Evolutionary conservation across 139 green algal genomes (phyloP), one percentile per base, ranked within the genome.

Genomic region (Chlorella vulgaris): DNA sequence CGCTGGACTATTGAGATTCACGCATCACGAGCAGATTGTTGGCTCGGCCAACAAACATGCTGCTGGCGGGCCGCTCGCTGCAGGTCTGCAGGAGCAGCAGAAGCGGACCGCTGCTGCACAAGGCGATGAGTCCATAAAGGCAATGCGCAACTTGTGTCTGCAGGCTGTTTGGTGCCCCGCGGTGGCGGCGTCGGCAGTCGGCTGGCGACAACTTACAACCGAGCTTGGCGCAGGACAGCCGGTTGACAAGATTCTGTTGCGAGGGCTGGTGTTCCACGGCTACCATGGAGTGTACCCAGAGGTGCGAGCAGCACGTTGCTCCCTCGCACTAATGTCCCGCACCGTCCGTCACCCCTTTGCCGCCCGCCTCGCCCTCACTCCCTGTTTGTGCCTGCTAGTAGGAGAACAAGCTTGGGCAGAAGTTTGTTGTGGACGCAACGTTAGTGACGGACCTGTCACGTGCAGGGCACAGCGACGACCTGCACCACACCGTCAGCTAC

Each of bases 361-460:
- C 24, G n/a, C 4, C 65, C 65, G 35, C 65, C 7, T 73, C 33
- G 18, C 3, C 26, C 15, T 3, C 35, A 31, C 18, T 29, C 2
- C 36, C 26, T 26, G 4, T 3, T 24, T 42, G n/a, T 58, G 10
- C 4, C 36, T 42, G 38, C 81, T n/a, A n/a, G n/a, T n/a, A 93
- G 90, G 90, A 93, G 78, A 90, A 81, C 47, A 78, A 50, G 13
- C 76, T 93, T 39, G 90, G 90, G 0, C 90, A 93, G 58, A 93
- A 93, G 68, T 93, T 93, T 63, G 55, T 89, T 33, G 85, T 93
- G 28, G 78, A 93, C 76, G 89, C 85, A 10, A 87, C 74, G 18
- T 65, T 93, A 8, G 71, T 61, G 36, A 83, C 83, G 24, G 83
- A 84, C 58, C 65, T 89, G 51, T 26, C 58, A 6, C 74, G 65